Conservation (phyloP, 2,329 filamentous ascomycete genomes). For the Trichophyton mentagrophytes region DNA sequence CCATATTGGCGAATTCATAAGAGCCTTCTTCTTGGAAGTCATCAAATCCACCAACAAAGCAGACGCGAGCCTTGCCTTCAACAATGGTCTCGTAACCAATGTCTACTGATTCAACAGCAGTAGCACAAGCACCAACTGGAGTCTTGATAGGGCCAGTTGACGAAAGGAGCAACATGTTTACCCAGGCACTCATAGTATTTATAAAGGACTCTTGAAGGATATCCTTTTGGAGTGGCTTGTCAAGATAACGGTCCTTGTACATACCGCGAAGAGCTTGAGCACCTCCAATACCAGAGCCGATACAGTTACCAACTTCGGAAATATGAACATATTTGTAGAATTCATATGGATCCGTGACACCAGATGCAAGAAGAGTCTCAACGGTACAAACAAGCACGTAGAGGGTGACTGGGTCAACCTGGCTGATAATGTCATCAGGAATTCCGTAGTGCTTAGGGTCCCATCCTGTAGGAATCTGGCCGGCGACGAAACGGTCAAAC, state of each 20-base stretch:
- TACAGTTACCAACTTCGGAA: conserved; percentile 93
- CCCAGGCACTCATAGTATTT: conserved; percentile 99
- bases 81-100: conserved; percentile 98
- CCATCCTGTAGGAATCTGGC: conserved; percentile 95
- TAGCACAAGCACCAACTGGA: conserved; percentile 92
- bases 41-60: conserved; percentile 96
- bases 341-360: conserved; percentile 97
- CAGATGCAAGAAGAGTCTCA: conserved; percentile 77
- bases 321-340: conserved; percentile 99
- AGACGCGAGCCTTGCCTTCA: conserved; percentile 93
- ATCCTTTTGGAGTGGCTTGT: conserved; percentile 96
- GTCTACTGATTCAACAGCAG: conserved; percentile 91
- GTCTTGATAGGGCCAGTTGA: conserved; percentile 98
- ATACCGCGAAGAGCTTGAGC: conserved; percentile 84
- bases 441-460: conserved; percentile 92
- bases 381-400: conserved; percentile 90
- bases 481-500: conserved; percentile 93
- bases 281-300: conserved; percentile 97
- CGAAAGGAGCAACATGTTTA: conserved; percentile 96
- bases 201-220: conserved; percentile 99
- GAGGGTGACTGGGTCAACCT: conserved; percentile 92
- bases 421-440: conserved; percentile 91
- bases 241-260: conserved; percentile 95
- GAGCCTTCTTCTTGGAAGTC: conserved; percentile 99
- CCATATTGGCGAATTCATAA: conserved; percentile 99